Base-by-base conservation (phyloP, 176 grass and related monocot genomes). In the Rhynchospora tenuis region DNA sequence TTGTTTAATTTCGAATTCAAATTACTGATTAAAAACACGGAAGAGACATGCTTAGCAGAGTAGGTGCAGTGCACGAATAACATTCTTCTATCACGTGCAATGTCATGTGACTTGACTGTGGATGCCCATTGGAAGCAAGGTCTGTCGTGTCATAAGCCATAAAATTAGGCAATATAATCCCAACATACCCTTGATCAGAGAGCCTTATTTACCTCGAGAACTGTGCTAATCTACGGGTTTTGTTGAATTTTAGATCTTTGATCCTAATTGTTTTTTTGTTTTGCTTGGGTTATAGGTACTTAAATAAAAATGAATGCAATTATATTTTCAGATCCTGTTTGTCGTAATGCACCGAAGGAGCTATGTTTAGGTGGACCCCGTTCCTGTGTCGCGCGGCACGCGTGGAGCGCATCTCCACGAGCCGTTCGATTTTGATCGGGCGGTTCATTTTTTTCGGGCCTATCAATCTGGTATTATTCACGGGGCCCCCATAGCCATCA, bases 121-220 rank as follows among this genome's bases (percentile, higher is more conserved):
- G 68, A 47, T 47, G 68, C 68, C 68, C 68, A 72, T 12, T 12
- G 68, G n/a, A 72, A 6, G 42, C 68, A 62, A 59, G 2, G 73
- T 26, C 15, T 80, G 28, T 62, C 51, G 19, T 51, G 42, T 24
- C 71, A 23, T 50, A 43, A 16, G 71, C 16, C 44, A 59, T 42
- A 6, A 6, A 27, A 81, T 81, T 81, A 63, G 19, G 14, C n/a
- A 64, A 50, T 81, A 45, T 80, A 80, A 60, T 65, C 55, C 17
- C 27, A 48, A 45, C 59, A 80, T 64, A 81, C 16, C 79, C 38
- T 65, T 64, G 58, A 33, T 65, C 17, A 50, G 58, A 16, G 79
- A 81, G n/a, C 33, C 79, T 46, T 26, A 48, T 47, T 63, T 46
- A 46, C 42, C 26, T 81, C 59, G 44, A 9, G 50, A 14, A 44